Evolutionary conservation across 768 basidiomycete genomes (phyloP), one percentile per base, ranked within the genome.

Genomic region (Kwoniella botswanensis): DNA sequence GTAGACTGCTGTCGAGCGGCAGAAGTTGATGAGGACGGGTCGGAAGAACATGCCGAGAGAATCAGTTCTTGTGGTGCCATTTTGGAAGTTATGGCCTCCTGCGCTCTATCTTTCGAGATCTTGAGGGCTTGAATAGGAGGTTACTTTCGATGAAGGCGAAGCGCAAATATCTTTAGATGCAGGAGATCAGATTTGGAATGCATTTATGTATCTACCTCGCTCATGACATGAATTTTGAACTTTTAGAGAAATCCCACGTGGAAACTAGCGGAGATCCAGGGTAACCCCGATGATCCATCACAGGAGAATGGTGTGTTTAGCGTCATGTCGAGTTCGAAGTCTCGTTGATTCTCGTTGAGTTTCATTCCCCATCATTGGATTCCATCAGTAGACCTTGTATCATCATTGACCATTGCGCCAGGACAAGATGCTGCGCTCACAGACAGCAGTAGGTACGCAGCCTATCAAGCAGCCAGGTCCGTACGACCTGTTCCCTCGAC

Each of bases 31-130:
- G 74, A 58, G 13, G 71, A 69, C 15, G 74, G 50, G 41, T 73
- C 76, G 5, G 72, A 62, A 4, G 80, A 77, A 22, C 79, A 82
- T 12, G 81, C 71, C 17, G 80, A 79, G 15, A 82, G 68, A 60
- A 83, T 82, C 42, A 82, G 46, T 54, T 83, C 82, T 70, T 82
- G 81, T 12, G 78, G 77, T 53, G 73, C 50, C 77, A 78, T 81
- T 12, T 2, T 75, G 61, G 35, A 42, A 18, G 13, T 59, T 10
- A 46, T 26, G 42, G 35, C 26, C 13, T 17, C 24, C 44, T 53
- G 44, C 35, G 35, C 35, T 7, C 5, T 35, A 1, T 35, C 35
- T 35, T 35, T 35, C 35, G 35, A 35, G 7, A 9, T 35, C 35
- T 35, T 35, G 35, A 4, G 7, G 35, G 35, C 35, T 4, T 35